Conservation (phyloP, 139 green algal genomes). For the Haematococcus sp. region DNA sequence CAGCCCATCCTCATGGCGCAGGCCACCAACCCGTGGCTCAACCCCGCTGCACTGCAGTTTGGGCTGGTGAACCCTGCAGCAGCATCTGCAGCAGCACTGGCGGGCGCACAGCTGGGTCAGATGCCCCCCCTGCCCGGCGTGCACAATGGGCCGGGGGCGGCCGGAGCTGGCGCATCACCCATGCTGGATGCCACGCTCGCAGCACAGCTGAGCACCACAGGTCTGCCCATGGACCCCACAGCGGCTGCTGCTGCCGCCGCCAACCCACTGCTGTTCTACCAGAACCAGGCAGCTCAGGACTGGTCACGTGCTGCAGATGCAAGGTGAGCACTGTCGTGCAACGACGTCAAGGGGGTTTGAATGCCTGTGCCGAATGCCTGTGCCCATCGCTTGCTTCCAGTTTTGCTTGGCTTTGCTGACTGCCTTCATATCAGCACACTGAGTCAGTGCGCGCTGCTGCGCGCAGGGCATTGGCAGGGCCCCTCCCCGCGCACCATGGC, state of each 20-base stretch:
- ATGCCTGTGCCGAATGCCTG: no score
- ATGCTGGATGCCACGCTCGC: constrained; percentile 16
- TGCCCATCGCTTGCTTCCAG: no score
- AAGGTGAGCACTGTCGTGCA: no score
- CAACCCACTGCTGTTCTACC: constrained; percentile 10
- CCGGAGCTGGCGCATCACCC: neutral
- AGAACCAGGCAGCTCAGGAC: neutral
- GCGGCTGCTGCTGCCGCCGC: neutral
- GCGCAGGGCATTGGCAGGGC: neutral
- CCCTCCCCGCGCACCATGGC: neutral
- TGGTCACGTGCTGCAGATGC: neutral
- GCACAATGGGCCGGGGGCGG: neutral
- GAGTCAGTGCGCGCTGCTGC: neutral
- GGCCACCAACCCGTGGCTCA: constrained; percentile 21
- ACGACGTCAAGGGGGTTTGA: no score
- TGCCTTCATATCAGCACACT: no score
- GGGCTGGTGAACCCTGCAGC: constrained; percentile 17
- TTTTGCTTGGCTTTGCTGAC: no score
- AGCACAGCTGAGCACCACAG: neutral
- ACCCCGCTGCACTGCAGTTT: constrained; percentile 13
- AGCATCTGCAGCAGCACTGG: constrained; percentile 5
- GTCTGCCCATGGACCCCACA: neutral
- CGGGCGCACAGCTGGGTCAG: constrained; percentile 27
- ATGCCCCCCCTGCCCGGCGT: neutral
- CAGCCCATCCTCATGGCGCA: constrained; percentile 31